Evolutionary conservation across 2,329 filamentous ascomycete species (phyloP).

Genomic region (Scleromitrula shiraiana): DNA sequence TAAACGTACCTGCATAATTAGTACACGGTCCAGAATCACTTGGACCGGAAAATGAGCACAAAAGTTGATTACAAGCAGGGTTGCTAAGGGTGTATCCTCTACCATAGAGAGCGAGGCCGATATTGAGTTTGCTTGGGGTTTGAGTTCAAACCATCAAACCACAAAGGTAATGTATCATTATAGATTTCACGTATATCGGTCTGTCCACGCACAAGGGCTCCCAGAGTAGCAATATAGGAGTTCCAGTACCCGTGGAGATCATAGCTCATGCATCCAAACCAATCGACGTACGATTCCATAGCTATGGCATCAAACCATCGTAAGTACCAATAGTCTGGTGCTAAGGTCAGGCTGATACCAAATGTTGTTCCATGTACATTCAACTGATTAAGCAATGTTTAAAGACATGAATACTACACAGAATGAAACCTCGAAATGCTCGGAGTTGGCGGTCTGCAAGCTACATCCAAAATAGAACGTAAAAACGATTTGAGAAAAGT

Average conservation of each 20-base stretch:
- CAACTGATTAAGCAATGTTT: too few relatives aligned
- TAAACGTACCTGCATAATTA: constrained; percentile 21
- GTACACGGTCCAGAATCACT: constrained; percentile 19
- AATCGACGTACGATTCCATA: constrained; percentile 25
- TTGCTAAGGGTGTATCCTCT: constrained; percentile 18
- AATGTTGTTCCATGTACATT: too few relatives aligned
- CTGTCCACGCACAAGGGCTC: constrained; percentile 32
- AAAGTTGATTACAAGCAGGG: constrained; percentile 15
- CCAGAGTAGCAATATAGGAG: constrained; percentile 26
- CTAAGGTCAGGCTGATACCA: not conserved
- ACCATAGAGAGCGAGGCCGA: constrained; percentile 41
- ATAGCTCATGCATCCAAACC: constrained; percentile 30
- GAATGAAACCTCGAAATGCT: too few relatives aligned
- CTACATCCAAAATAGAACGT: too few relatives aligned
- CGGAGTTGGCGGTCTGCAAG: too few relatives aligned
- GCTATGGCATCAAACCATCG: not conserved
- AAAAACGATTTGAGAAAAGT: too few relatives aligned
- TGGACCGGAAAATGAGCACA: constrained; percentile 18
- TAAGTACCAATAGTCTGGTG: not conserved
- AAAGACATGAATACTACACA: too few relatives aligned
- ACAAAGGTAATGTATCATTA: constrained; percentile 35
- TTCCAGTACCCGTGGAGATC: constrained; percentile 35
- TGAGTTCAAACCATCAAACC: constrained; percentile 36
- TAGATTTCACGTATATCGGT: constrained; percentile 41
- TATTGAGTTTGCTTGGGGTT: constrained; percentile 33